phyloP scores from a whole-genome alignment of 73 alveolate species.

The Stentor coeruleus region DNA sequence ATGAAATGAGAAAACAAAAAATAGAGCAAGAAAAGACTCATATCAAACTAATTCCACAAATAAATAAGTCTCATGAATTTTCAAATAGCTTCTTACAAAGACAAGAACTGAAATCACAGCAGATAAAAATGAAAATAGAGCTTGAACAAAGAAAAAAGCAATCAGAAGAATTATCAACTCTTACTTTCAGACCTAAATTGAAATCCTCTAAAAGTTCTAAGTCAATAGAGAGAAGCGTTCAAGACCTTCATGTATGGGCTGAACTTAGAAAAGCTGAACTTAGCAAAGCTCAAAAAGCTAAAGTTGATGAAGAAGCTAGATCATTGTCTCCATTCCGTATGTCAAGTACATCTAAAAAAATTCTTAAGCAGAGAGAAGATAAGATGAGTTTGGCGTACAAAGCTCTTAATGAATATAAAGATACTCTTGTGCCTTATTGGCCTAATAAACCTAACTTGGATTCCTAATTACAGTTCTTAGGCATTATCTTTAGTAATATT shows the following conservation, averaged over 20 bases:
- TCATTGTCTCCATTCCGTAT: background rate
- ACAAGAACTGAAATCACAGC: background rate
- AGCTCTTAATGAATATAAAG: background rate
- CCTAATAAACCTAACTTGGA: slow-evolving; percentile 5
- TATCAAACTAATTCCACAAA: background rate
- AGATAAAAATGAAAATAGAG: background rate
- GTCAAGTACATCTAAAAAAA: background rate
- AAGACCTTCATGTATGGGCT: slow-evolving; percentile 9
- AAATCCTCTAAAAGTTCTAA: background rate
- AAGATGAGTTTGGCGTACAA: background rate
- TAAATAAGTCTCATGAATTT: background rate
- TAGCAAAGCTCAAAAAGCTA: background rate
- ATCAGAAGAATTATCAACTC: background rate
- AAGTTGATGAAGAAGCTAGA: background rate
- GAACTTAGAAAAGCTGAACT: background rate
- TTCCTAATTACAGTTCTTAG: no score
- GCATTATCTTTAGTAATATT: no score
- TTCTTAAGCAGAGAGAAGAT: background rate
- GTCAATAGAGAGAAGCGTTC: background rate
- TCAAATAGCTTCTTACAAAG: background rate
- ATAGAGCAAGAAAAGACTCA: background rate
- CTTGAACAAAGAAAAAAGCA: background rate
- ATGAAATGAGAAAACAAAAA: background rate
- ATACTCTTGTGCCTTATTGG: background rate
- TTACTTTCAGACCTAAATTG: slow-evolving; percentile 12